Evolutionary conservation across 495 filamentous ascomycete species (phyloP).

Genomic region (Penicillium robsamsonii): DNA sequence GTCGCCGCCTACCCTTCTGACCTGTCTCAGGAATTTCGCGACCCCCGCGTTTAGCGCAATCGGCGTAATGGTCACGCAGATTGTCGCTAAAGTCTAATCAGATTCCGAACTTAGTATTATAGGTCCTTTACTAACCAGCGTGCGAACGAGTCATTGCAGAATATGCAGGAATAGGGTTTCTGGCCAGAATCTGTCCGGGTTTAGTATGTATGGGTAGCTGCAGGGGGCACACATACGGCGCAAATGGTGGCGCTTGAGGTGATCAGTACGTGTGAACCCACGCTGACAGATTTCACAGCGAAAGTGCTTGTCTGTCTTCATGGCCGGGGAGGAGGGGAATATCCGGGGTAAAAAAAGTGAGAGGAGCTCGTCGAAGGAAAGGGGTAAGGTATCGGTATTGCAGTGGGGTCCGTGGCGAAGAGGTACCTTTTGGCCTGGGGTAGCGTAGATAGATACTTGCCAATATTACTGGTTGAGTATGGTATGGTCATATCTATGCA

Average conservation of each 20-base stretch:
- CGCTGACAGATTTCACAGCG: slow-evolving; percentile 48
- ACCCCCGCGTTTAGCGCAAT: slow-evolving; percentile 43
- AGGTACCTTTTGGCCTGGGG: neutral
- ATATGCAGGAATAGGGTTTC: slow-evolving; percentile 46
- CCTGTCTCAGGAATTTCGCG: slow-evolving; percentile 46
- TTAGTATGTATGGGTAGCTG: slow-evolving; percentile 20
- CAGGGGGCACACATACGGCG: slow-evolving; percentile 37
- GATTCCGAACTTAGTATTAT: neutral
- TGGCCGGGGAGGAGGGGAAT: slow-evolving; percentile 38
- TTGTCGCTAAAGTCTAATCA: slow-evolving; percentile 37
- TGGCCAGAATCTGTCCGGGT: slow-evolving; percentile 41
- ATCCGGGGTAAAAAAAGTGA: slow-evolving; percentile 25
- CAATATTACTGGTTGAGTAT: neutral
- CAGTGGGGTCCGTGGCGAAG: too few relatives aligned
- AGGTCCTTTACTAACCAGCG: slow-evolving; percentile 34
- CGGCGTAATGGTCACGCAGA: slow-evolving; percentile 45
- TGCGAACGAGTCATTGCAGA: slow-evolving; percentile 47
- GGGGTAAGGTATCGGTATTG: slow-evolving; percentile 14
- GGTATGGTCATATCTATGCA: slow-evolving; percentile 6
- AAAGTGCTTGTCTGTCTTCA: slow-evolving; percentile 48
- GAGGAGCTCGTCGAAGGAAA: slow-evolving; percentile 13
- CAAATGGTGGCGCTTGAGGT: slow-evolving; percentile 48
- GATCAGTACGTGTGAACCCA: slow-evolving; percentile 49
- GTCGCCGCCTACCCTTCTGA: slow-evolving; percentile 45
- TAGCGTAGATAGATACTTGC: neutral